Percentiles rank a stretch among this genome's conserved stretches.
Evolutionary conservation across 2,329 filamentous ascomycete species (phyloP).

Genomic region (Aspergillus novofumigatus): DNA sequence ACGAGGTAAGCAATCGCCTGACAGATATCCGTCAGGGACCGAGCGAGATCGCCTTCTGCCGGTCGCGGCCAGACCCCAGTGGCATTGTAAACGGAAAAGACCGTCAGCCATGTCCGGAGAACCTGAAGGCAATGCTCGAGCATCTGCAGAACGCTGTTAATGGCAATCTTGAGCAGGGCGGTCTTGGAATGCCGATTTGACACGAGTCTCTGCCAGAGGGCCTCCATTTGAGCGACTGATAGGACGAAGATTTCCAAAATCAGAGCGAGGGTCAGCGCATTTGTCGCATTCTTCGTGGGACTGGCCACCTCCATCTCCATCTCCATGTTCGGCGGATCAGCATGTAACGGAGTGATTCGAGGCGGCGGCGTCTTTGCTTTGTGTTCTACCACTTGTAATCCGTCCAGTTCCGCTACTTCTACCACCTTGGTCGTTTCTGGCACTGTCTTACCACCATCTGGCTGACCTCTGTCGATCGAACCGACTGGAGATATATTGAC

Average conservation of each 20-base stretch:
- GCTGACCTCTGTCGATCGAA: slow-evolving; percentile 3
- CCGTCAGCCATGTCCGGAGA: slow-evolving; percentile 19
- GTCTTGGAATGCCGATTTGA: slow-evolving; percentile 21
- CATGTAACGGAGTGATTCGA: slow-evolving; percentile 18
- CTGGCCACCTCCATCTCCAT: slow-evolving; percentile 3
- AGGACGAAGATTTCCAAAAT: slow-evolving; percentile 29
- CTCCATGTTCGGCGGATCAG: slow-evolving; percentile 14
- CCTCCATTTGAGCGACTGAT: slow-evolving; percentile 25
- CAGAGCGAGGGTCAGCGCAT: slow-evolving; percentile 23
- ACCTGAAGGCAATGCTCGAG: slow-evolving; percentile 28
- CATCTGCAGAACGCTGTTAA: slow-evolving; percentile 28
- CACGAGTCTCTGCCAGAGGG: slow-evolving; percentile 16
- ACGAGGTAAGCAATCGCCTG: slow-evolving; percentile 32
- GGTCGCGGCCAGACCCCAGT: slow-evolving; percentile 29
- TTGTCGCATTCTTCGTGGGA: slow-evolving; percentile 10
- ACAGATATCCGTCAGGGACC: slow-evolving; percentile 27
- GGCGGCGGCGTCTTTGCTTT: slow-evolving; percentile 7
- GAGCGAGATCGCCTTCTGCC: slow-evolving; percentile 25
- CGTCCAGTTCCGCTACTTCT: slow-evolving; percentile 35
- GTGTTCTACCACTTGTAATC: slow-evolving; percentile 26
- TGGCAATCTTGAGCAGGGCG: slow-evolving; percentile 14
- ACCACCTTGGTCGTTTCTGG: slow-evolving; percentile 11
- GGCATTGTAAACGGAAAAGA: slow-evolving; percentile 27
- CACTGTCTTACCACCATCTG: background rate
- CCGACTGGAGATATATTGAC: slow-evolving; percentile 1